These are phyloP conservation scores for Cucumis cinereus DNA, from an alignment of 306 rosid species.

Conservation along the genomic window DNA sequence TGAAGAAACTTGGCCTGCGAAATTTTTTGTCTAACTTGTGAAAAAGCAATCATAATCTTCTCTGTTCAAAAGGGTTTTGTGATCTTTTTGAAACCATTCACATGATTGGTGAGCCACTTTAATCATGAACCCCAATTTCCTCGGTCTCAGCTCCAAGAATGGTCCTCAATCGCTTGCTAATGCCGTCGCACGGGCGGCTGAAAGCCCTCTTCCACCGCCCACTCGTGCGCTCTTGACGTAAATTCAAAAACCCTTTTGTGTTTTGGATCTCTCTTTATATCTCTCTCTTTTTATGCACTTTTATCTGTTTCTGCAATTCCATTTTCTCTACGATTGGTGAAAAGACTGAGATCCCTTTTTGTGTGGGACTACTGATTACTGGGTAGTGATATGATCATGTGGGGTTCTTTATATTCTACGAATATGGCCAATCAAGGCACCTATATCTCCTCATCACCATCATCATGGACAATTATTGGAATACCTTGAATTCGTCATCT, in stretches of 20 bases:
- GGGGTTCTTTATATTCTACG: neutral
- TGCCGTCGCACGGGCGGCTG: neutral
- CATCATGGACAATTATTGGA: neutral
- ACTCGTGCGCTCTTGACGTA: neutral
- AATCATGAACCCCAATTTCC: neutral
- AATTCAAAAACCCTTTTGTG: neutral
- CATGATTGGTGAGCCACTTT: neutral
- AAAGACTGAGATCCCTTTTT: neutral
- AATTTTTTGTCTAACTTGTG: neutral
- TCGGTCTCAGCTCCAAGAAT: neutral
- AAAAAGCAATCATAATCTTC: neutral
- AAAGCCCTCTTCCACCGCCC: neutral
- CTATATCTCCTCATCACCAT: neutral
- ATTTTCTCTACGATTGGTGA: neutral
- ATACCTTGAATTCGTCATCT: too few relatives aligned
- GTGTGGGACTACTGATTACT: conserved; percentile 4
- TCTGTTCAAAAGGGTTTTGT: neutral
- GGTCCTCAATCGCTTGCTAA: neutral
- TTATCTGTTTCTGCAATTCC: neutral
- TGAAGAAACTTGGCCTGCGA: neutral
- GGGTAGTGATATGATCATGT: conserved; percentile 1
- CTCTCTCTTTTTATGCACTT: neutral
- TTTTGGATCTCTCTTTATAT: neutral
- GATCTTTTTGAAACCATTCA: neutral
- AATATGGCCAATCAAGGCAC: neutral